Evolutionary conservation across 495 filamentous ascomycete genomes (phyloP).

Genomic region (Xylaria grammica): DNA sequence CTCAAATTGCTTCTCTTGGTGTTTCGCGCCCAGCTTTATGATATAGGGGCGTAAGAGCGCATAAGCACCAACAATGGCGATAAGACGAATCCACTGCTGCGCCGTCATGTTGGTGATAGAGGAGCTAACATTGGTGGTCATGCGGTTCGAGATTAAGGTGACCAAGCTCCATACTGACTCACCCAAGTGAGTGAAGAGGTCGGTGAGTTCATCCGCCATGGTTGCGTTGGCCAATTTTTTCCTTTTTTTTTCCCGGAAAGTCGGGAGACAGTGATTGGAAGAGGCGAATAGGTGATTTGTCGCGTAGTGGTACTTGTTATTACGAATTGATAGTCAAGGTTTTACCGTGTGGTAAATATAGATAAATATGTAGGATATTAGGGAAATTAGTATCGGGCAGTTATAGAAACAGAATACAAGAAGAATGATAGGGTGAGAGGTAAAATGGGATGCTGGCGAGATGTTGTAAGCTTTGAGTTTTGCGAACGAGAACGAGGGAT

Average conservation of each 20-base stretch:
- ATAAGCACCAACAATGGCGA: conserved; percentile 66
- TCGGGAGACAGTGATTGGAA: not conserved
- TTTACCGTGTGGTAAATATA: not conserved
- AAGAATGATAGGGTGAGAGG: not conserved
- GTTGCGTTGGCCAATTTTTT: conserved; percentile 5
- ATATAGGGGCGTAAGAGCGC: conserved; percentile 70
- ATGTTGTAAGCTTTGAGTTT: conserved; percentile 2
- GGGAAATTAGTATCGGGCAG: not conserved
- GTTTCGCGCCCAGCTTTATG: conserved; percentile 50
- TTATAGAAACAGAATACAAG: not conserved
- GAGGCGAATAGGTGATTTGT: conserved; percentile 12
- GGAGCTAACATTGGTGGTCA: conserved; percentile 59
- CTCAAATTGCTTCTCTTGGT: conserved; percentile 54
- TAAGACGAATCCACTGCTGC: conserved; percentile 65
- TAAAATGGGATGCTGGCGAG: not conserved
- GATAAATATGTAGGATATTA: not conserved
- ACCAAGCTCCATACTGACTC: conserved; percentile 33
- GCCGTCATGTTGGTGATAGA: conserved; percentile 60
- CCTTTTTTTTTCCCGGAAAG: conserved; percentile 6
- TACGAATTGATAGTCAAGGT: not conserved
- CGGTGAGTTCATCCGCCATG: conserved; percentile 43
- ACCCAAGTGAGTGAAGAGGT: conserved; percentile 35
- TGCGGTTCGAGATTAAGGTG: conserved; percentile 42
- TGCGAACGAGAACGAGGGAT: conserved; percentile 20
- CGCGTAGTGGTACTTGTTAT: not conserved